Evolutionary conservation across 345 rosid genomes (phyloP), one percentile per base, ranked within the genome.

Genomic region (Hirschfeldia incana): DNA sequence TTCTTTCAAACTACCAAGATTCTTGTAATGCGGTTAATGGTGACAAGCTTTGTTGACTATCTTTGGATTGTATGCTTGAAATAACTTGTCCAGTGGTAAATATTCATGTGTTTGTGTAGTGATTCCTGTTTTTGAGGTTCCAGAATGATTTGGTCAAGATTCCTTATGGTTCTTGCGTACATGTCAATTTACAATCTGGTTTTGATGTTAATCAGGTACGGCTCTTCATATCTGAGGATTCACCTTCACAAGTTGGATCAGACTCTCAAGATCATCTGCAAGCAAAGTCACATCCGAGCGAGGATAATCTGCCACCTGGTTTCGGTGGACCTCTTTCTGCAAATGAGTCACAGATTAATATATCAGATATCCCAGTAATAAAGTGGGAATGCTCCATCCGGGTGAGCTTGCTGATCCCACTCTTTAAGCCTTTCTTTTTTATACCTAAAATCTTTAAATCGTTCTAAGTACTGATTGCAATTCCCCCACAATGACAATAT

Each of bases 201-300:
- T 64, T 80, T 77, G 76, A 65, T 69, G 69, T 30, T 83, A 58
- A 72, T 72, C 84, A 94, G 98, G 90, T 86, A 73, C 86, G 88
- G 78, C 81, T 94, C 64, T 94, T 94, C 74, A 80, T 94, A 67
- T 86, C 94, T 0, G 99, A 95, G 77, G 99, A 95, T 29, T 86
- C 91, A 72, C 99, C 99, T 81, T 87, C 92, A 44, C 94, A 87
- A 85, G 97, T 90, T 79, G 91, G 97, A 69, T 74, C 87, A 74
- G 88, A 84, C 69, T 77, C 86, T 65, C 97, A 95, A 84, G 99
- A 95, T 82, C 97, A 95, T 86, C 94, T 95, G 58, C 97, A 95
- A 85, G 98, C 98, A 70, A 95, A 93, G 84, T 77, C 87, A 6
- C 94, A 90, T 87, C 76, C 86, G 55, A 81, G 69, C 62, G 97